These are phyloP conservation scores for Balamuthia mandrillaris DNA, from an alignment of 208 protist genomes.

Conservation along the genomic window DNA sequence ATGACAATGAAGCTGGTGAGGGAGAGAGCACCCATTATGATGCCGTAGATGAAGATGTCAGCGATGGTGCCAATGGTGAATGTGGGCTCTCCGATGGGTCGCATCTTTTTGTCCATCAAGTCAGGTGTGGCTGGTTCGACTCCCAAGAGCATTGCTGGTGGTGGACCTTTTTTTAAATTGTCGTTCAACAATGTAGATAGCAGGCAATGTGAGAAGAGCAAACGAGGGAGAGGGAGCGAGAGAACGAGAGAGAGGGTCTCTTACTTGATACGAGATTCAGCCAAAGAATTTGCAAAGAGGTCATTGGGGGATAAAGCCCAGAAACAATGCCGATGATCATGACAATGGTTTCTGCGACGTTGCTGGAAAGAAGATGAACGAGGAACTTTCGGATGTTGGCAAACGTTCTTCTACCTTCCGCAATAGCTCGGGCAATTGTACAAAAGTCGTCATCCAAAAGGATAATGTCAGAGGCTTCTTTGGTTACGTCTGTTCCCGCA, in stretches of 20 bases:
- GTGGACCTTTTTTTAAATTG: slow-evolving; percentile 47
- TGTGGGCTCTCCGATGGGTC: neutral
- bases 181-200: slow-evolving; percentile 71
- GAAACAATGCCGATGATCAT: slow-evolving; percentile 39
- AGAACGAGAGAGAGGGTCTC: no score
- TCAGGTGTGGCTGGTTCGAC: slow-evolving; percentile 66
- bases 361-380: slow-evolving; percentile 72
- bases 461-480: slow-evolving; percentile 77
- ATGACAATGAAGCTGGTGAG: neutral
- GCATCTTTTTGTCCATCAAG: slow-evolving; percentile 72
- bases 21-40: neutral
- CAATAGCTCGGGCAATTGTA: slow-evolving; percentile 80
- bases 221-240: no score
- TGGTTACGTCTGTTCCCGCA: slow-evolving; percentile 63
- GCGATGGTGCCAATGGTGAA: neutral
- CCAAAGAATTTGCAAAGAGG: slow-evolving; percentile 65
- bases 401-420: slow-evolving; percentile 83
- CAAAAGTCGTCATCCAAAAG: slow-evolving; percentile 87
- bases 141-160: slow-evolving; percentile 59
- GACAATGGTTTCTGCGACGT: slow-evolving; percentile 52
- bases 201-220: no score
- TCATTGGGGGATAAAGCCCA: slow-evolving; percentile 50
- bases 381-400: slow-evolving; percentile 86
- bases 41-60: slow-evolving; percentile 8
- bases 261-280: slow-evolving; percentile 67